phyloP scores from a whole-genome alignment of 192 early-diverging fungal species.

The Globomyces pollinis-pini region DNA sequence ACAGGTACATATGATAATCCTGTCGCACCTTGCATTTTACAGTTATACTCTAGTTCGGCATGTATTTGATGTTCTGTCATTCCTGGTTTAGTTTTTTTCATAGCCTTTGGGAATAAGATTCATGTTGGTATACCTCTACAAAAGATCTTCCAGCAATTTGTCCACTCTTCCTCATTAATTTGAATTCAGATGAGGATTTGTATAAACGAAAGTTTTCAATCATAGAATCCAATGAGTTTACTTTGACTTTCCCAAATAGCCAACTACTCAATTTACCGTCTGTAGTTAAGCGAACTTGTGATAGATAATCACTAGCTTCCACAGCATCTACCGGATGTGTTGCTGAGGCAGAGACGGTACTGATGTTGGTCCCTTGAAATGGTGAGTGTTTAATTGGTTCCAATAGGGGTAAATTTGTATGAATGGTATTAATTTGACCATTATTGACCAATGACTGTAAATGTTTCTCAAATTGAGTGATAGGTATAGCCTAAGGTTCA shows the following conservation, averaged over 20 bases:
- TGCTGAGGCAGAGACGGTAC: background rate
- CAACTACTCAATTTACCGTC: conserved; percentile 1
- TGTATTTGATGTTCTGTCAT: conserved; percentile 68
- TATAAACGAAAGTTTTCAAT: conserved; percentile 67
- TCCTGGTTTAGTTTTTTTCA: conserved; percentile 65
- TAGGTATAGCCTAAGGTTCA: conserved; percentile 32
- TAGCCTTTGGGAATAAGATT: conserved; percentile 66
- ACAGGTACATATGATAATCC: conserved; percentile 91
- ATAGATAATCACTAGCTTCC: background rate
- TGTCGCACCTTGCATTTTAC: conserved; percentile 22
- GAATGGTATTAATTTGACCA: conserved; percentile 1
- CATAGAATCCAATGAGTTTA: conserved; percentile 47
- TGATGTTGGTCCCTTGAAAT: background rate
- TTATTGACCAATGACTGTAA: background rate
- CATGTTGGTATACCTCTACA: no score
- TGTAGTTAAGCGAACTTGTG: background rate
- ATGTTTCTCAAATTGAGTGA: background rate
- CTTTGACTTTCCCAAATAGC: conserved; percentile 5
- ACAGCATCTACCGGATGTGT: conserved; percentile 2
- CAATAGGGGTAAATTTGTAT: conserved; percentile 24
- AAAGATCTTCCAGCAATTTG: conserved; percentile 74
- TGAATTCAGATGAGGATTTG: conserved; percentile 72
- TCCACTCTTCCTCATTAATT: conserved; percentile 69
- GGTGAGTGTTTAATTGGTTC: background rate
- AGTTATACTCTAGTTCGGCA: conserved; percentile 67